These are phyloP conservation scores for Crithidia brevicula DNA, from an alignment of 208 protist species.

Conservation along the genomic window DNA sequence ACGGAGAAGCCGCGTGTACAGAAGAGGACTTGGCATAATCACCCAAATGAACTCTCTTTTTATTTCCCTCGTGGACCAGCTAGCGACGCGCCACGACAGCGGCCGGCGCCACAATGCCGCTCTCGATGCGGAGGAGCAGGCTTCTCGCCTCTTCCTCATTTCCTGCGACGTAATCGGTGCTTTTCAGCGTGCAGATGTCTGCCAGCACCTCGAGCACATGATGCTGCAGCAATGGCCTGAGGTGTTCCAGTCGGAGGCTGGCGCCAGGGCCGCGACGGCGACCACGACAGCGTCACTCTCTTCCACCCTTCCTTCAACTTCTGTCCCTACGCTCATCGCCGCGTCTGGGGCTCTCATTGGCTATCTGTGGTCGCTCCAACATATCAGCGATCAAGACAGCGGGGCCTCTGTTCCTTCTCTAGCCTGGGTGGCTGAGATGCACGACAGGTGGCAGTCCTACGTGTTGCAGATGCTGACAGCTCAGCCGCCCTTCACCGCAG, in stretches of 20 bases:
- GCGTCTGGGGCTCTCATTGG: slow-evolving; percentile 33
- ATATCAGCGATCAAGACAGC: not conserved
- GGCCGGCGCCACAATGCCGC: not conserved
- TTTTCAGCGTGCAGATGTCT: slow-evolving; percentile 11
- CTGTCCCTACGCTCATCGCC: slow-evolving; percentile 15
- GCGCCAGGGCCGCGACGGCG: not conserved
- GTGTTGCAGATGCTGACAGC: slow-evolving; percentile 47
- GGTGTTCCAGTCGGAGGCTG: slow-evolving; percentile 15
- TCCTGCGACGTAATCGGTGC: slow-evolving; percentile 26
- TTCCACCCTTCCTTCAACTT: not conserved
- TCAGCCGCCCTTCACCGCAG: slow-evolving; percentile 44
- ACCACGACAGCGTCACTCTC: not conserved
- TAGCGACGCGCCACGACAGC: slow-evolving; percentile 20
- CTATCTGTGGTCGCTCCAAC: not conserved
- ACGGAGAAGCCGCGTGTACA: too few relatives aligned
- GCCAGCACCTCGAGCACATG: slow-evolving; percentile 19
- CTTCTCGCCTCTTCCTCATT: slow-evolving; percentile 23
- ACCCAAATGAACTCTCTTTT: slow-evolving; percentile 14
- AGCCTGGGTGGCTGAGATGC: slow-evolving; percentile 3
- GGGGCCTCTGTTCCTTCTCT: too few relatives aligned
- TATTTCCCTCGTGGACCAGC: slow-evolving; percentile 24
- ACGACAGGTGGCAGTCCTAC: slow-evolving; percentile 21
- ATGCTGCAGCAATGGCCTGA: slow-evolving; percentile 14
- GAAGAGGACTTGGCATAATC: too few relatives aligned
- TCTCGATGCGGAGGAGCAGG: slow-evolving; percentile 13